phyloP scores from a whole-genome alignment of 106 monocot genomes.

The Acanthochlamys bracteata region DNA sequence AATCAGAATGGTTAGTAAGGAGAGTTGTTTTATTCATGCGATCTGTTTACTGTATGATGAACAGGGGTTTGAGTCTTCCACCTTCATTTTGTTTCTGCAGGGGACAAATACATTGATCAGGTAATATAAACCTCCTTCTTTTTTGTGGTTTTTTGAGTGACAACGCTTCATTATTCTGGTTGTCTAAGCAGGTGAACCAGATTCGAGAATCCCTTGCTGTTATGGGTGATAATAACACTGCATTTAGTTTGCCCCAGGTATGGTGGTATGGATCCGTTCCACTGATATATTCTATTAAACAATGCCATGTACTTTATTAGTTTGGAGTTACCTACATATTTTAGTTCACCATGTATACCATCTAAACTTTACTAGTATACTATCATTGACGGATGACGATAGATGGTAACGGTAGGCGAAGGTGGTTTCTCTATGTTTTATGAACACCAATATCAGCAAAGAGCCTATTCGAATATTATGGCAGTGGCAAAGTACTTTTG shows the following conservation, averaged over 20 bases:
- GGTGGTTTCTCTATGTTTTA: no score
- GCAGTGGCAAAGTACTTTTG: no score
- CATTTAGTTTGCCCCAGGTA: constrained; percentile 98
- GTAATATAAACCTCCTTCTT: constrained; percentile 22
- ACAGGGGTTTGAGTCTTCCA: background rate
- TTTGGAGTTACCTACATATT: no score
- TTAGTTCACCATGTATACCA: no score
- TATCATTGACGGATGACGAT: no score
- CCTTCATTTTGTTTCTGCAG: constrained; percentile 35
- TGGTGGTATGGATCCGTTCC: constrained; percentile 26
- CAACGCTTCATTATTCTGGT: constrained; percentile 1
- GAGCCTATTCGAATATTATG: no score
- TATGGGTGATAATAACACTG: constrained; percentile 75
- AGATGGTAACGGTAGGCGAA: no score
- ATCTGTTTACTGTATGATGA: constrained; percentile 3
- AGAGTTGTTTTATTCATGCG: background rate
- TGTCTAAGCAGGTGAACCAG: constrained; percentile 57
- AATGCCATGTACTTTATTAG: no score
- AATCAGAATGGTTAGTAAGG: constrained; percentile 56
- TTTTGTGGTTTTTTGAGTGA: background rate
- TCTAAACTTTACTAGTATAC: no score
- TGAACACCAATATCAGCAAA: no score
- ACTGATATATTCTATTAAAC: no score
- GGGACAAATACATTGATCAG: constrained; percentile 92
- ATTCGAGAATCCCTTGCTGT: constrained; percentile 68